phyloP scores from a whole-genome alignment of 2,329 filamentous ascomycete genomes.

The Trichoderma semiorbis region DNA sequence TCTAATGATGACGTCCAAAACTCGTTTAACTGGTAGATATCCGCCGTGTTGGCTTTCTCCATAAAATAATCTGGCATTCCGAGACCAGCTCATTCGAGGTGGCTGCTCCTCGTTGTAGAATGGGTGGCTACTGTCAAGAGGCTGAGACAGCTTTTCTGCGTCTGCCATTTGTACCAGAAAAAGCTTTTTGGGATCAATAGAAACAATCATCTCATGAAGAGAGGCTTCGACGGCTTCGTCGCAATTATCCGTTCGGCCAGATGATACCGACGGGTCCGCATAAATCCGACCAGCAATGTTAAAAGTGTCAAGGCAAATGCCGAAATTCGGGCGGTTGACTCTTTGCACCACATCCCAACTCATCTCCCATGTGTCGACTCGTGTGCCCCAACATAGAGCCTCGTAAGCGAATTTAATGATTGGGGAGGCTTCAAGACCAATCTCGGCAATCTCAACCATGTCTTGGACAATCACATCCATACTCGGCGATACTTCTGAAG shows the following conservation, averaged over 20 bases:
- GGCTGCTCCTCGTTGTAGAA: slow-evolving; percentile 36
- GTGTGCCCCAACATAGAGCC: slow-evolving; percentile 68
- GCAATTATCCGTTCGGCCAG: slow-evolving; percentile 52
- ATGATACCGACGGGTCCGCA: slow-evolving; percentile 58
- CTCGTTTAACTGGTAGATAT: slow-evolving; percentile 63
- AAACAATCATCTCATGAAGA: slow-evolving; percentile 50
- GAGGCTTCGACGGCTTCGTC: slow-evolving; percentile 54
- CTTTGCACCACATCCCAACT: slow-evolving; percentile 64
- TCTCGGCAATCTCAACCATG: slow-evolving; percentile 61
- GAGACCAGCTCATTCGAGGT: slow-evolving; percentile 69
- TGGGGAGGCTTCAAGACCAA: slow-evolving; percentile 56
- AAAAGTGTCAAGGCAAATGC: slow-evolving; percentile 74
- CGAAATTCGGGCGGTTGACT: slow-evolving; percentile 69
- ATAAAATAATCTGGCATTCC: slow-evolving; percentile 63
- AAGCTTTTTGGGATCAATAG: slow-evolving; percentile 60
- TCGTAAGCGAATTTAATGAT: slow-evolving; percentile 70
- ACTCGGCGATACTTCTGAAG: slow-evolving; percentile 42
- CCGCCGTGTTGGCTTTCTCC: slow-evolving; percentile 58
- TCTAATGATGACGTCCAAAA: slow-evolving; percentile 59
- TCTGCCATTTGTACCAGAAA: slow-evolving; percentile 78
- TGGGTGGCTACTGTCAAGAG: slow-evolving; percentile 50
- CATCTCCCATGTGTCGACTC: slow-evolving; percentile 67
- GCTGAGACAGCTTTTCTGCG: slow-evolving; percentile 58
- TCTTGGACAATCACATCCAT: slow-evolving; percentile 58
- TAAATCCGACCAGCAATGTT: slow-evolving; percentile 71